Percentiles rank a stretch among this genome's conserved stretches.
Conservation (phyloP, 177 flowering plant species). For the Vitis hybrid region DNA sequence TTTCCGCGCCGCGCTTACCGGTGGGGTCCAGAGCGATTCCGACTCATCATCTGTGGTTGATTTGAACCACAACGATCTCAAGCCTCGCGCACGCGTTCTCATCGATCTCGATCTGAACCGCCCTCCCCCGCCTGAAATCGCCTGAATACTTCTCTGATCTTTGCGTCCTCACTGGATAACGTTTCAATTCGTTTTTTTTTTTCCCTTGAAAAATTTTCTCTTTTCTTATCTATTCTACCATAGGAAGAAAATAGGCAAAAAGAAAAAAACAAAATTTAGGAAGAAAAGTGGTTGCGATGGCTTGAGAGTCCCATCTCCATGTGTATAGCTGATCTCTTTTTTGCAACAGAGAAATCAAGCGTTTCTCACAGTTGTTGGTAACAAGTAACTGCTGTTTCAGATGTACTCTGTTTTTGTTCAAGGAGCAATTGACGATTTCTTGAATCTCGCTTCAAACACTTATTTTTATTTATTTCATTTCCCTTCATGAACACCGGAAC, state of each 20-base stretch:
- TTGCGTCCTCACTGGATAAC: neutral
- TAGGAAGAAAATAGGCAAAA: neutral
- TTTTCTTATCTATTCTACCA: neutral
- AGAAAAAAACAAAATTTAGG: neutral
- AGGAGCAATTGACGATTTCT: neutral
- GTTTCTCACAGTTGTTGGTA: slow-evolving; percentile 23
- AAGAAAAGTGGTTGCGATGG: neutral
- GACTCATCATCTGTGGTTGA: slow-evolving; percentile 72
- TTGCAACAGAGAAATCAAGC: slow-evolving; percentile 20
- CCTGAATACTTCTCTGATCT: slow-evolving; percentile 15
- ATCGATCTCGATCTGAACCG: slow-evolving; percentile 50
- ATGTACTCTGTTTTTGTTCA: slow-evolving; percentile 3
- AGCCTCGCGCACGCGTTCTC: slow-evolving; percentile 13
- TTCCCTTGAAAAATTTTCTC: neutral
- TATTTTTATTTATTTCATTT: neutral
- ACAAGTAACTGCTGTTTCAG: slow-evolving; percentile 5
- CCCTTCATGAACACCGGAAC: too few species aligned
- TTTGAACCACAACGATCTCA: slow-evolving; percentile 19
- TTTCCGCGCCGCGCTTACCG: slow-evolving; percentile 1
- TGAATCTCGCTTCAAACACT: neutral
- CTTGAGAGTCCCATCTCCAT: neutral
- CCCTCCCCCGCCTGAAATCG: slow-evolving; percentile 37
- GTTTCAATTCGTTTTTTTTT: neutral
- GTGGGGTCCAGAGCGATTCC: slow-evolving; percentile 59
- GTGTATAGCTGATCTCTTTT: slow-evolving; percentile 27